A percentile compares a stretch with the other conserved stretches of the same genome.
Conservation (phyloP, 495 filamentous ascomycete genomes). For the Penicillium malachiteum region DNA sequence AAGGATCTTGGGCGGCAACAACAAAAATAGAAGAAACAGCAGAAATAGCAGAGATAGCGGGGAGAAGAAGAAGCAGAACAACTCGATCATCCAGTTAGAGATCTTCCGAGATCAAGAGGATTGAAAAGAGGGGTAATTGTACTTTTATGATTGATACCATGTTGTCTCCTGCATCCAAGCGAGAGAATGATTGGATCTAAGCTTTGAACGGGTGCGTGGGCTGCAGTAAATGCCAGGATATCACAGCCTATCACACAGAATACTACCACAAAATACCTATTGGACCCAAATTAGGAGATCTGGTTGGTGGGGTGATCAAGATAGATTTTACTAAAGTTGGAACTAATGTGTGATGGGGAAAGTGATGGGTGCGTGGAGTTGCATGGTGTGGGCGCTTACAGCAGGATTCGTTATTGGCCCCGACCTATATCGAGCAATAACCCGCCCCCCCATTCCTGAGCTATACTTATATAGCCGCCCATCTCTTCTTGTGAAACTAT, state of each 20-base stretch:
- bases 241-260: constrained; percentile 15
- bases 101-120: too few species aligned
- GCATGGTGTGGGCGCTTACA: constrained; percentile 32
- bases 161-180: too few species aligned
- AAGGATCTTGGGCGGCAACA: too few species aligned
- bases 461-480: constrained; percentile 42
- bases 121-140: too few species aligned
- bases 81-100: too few species aligned
- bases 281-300: neutral
- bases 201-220: too few species aligned
- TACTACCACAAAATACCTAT: neutral
- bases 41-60: too few species aligned
- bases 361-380: constrained; percentile 24
- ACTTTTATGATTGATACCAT: too few species aligned
- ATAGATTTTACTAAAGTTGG: constrained; percentile 13
- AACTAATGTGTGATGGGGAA: constrained; percentile 27
- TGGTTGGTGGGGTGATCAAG: constrained; percentile 12
- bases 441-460: constrained; percentile 12
- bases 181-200: neutral
- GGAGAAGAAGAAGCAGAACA: too few species aligned
- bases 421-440: neutral
- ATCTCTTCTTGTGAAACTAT: constrained; percentile 5
- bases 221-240: neutral
- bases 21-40: too few species aligned
- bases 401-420: constrained; percentile 15